phyloP scores from a whole-genome alignment of 305 asterid species.

The Fraxinus latifolia region DNA sequence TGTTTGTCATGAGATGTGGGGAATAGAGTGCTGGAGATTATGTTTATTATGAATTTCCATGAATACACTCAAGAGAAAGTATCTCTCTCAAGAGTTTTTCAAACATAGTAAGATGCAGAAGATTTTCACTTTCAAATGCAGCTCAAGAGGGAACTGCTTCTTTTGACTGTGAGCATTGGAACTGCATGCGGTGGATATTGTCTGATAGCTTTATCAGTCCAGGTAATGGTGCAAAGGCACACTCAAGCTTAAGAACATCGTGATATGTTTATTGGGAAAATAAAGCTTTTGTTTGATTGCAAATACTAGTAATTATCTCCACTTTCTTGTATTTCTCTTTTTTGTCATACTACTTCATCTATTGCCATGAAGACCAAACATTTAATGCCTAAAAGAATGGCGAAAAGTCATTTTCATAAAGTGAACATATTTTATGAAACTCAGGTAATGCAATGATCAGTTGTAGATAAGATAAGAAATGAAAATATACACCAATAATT shows the following conservation, averaged over 20 bases:
- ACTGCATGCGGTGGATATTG: constrained; percentile 90
- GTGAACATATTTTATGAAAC: neutral
- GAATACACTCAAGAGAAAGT: neutral
- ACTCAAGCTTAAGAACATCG: neutral
- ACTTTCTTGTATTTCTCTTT: neutral
- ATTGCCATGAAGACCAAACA: neutral
- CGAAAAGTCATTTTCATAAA: neutral
- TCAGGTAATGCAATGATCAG: neutral
- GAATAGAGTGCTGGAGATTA: neutral
- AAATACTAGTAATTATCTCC: neutral
- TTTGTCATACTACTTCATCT: neutral
- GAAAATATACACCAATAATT: neutral
- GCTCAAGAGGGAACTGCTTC: constrained; percentile 87
- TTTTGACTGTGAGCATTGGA: constrained; percentile 75
- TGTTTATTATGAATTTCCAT: neutral
- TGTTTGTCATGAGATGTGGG: neutral
- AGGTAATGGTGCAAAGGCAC: constrained; percentile 42
- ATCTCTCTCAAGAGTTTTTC: constrained; percentile 2
- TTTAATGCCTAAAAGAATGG: neutral
- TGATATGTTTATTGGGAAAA: constrained; percentile 1
- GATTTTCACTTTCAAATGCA: constrained; percentile 37
- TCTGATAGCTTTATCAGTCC: constrained; percentile 61
- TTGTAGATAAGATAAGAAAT: neutral
- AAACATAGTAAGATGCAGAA: constrained; percentile 12
- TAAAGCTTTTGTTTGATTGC: neutral